Base-by-base conservation (phyloP, 1,139 yeast species). In the Geotrichum aggregatum region DNA sequence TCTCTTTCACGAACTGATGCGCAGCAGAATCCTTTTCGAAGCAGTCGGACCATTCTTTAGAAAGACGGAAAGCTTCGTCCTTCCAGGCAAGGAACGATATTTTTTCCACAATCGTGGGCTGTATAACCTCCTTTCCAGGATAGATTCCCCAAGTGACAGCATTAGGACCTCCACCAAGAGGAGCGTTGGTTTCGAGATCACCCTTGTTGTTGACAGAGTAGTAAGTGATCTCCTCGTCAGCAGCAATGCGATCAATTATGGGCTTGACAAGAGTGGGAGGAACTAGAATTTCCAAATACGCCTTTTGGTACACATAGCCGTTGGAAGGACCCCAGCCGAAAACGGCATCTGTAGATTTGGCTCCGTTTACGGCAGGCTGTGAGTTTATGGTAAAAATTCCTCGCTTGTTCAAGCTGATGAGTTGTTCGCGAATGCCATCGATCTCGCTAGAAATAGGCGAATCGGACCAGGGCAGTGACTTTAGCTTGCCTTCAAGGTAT, bases 101-200 rank as follows among this genome's bases (percentile, higher is more conserved):
- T 66, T 82, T 83, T 66, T 88, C 96, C n/a, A 88, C 96, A 65
- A 88, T 87, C 0, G 96, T 88, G 51, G 96, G 95, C 69, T 88
- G 96, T 60, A 87, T 76, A 50, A 88, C 86, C 70, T 88, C 96
- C 66, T 85, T 86, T 45, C 95, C 95, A 18, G 96, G 96, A 77
- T 87, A 88, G 40, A 87, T 87, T 58, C 96, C 98, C 98, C 98
- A 92, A 13, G 98, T 92, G 50, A 89, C 97, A 7, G 98, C 97
- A 65, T 88, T 89, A 60, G 95, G 89, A 58, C 84, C 86, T 26
- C 75, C 70, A 56, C 82, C 86, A 47, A 80, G 84, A 41, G 77
- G 78, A 47, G 92, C 82, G 67, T 91, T 91, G 40, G 81, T 76
- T 39, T 69, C 63, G 57, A 87, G 73, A 40, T 79, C 73, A 26